Base-by-base conservation (phyloP, 1,139 yeast genomes). In the Debaryomyces fabryi region DNA sequence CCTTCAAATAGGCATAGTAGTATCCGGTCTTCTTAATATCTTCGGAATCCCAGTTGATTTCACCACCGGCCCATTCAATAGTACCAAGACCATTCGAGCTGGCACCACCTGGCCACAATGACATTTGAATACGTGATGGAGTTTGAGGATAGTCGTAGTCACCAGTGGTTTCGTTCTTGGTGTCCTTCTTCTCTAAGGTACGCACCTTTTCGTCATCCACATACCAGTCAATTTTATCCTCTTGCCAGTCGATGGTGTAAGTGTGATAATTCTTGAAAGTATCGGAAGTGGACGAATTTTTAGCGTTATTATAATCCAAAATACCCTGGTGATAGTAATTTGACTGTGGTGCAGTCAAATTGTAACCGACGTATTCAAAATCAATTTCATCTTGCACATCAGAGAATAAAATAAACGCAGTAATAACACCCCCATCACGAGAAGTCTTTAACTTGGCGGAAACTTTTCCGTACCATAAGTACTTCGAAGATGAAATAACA, bases 51-150 rank as follows among this genome's bases (percentile, higher is more conserved):
- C 97, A 92, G 71, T 90, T 80, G 50, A 91, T 82, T 5, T 61
- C 71, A 62, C 97, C 98, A 64, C 98, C 97, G 34, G 97, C 96
- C 97, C 98, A 92, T 56, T 81, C 86, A 54, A 85, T 76, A 15
- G 97, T 92, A 64, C 97, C 98, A 40, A 72, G 68, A 33, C 83
- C 83, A 63, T 81, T 82, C 43, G 75, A 58, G 23, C 82, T 69
- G 52, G 78, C 79, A 51, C 97, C 97, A 66, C 88, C 97, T 4
- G 98, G 96, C 98, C 98, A 92, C 52, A 92, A 67, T 5, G 96
- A 90, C 48, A 89, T 69, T 70, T 92, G 96, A 49, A 92, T 69
- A 62, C 96, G 81, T 44, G 93, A 76, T 1, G 98, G 98, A 3
- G 97, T 90, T 70, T 89, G 95, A n/a, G 98, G 98, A 72, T 66